These are phyloP conservation scores for Osmanthus fragrans DNA, from an alignment of 257 asterid genomes.

Conservation along the genomic window DNA sequence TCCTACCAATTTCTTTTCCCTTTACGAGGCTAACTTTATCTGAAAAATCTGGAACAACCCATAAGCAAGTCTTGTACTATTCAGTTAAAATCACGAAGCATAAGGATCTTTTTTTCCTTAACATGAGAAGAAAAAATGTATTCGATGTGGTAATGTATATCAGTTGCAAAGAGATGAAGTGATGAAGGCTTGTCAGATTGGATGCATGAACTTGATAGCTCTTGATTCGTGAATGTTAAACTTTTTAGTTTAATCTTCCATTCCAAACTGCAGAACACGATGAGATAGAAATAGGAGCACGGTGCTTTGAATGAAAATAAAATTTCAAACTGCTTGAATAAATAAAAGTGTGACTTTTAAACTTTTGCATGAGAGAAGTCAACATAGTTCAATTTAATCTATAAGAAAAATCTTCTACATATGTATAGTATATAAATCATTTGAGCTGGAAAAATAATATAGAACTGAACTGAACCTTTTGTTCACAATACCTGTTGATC, in stretches of 20 bases:
- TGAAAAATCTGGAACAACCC: background rate
- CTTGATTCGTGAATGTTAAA: background rate
- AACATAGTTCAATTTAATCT: no score
- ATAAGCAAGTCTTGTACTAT: background rate
- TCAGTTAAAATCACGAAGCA: background rate
- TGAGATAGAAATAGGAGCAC: no score
- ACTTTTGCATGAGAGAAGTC: no score
- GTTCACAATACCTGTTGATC: no score
- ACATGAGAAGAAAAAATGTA: background rate
- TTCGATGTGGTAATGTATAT: no score
- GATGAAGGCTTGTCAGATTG: no score
- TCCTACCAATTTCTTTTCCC: background rate
- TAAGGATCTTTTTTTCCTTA: background rate
- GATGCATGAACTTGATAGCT: background rate
- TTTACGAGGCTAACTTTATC: background rate
- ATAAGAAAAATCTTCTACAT: no score
- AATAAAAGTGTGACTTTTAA: background rate
- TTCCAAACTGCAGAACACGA: no score
- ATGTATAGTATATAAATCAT: no score
- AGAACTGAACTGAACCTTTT: no score
- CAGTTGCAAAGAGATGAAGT: no score
- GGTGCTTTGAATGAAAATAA: background rate
- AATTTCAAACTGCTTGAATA: background rate
- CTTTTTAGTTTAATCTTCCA: background rate
- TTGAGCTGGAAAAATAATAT: no score